phyloP scores from a whole-genome alignment of 2,329 filamentous ascomycete genomes.

The Ophiocordyceps camponoti-floridani region DNA sequence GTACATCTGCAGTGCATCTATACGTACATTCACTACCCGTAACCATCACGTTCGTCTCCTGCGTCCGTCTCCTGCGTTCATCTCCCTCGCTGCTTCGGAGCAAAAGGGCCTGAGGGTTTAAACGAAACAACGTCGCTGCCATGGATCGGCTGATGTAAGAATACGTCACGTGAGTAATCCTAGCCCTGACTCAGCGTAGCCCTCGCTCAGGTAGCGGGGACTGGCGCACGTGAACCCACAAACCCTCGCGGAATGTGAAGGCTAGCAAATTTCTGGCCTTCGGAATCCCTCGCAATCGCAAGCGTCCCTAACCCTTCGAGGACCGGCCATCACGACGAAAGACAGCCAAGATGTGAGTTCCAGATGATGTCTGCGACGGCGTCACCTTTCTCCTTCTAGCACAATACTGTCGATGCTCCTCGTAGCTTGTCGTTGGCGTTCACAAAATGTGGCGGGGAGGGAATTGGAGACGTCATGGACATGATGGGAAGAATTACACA shows the following conservation, averaged over 20 bases:
- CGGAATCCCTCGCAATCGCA: conserved; percentile 21
- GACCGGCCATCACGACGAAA: conserved; percentile 22
- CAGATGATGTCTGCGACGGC: background rate
- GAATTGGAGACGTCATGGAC: no score
- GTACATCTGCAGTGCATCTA: no score
- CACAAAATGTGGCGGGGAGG: background rate
- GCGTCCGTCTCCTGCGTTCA: no score
- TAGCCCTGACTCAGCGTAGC: conserved; percentile 13
- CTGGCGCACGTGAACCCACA: conserved; percentile 23
- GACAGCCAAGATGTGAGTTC: conserved; percentile 26
- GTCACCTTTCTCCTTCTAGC: background rate
- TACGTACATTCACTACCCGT: no score
- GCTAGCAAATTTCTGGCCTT: conserved; percentile 20
- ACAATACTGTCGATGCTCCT: background rate
- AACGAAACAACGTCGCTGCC: no score
- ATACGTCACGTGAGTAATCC: no score
- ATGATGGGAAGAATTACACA: background rate
- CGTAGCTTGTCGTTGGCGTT: background rate
- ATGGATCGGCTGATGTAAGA: no score
- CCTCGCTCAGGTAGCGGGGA: conserved; percentile 16
- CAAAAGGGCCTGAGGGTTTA: no score
- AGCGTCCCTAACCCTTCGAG: conserved; percentile 17
- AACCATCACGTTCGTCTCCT: no score
- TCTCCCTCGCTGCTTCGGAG: no score
- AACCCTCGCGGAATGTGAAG: conserved; percentile 18